Evolutionary conservation across 1,139 yeast species (phyloP).

Genomic region (Debaryomycetaceae sp.): DNA sequence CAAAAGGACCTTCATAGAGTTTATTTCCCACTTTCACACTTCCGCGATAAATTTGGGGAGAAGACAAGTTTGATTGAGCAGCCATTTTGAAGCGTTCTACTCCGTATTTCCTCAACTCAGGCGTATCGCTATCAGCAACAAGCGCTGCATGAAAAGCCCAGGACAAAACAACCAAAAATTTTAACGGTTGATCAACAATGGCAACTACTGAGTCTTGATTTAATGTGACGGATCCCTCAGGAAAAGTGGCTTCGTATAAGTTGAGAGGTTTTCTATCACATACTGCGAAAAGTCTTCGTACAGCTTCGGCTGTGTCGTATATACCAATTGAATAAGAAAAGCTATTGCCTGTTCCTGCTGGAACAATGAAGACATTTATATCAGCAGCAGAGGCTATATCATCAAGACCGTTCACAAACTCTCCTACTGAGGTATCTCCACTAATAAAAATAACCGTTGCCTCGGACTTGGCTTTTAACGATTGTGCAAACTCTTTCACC

Average conservation of each 20-base stretch:
- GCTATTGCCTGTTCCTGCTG: constrained; percentile 89
- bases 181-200: constrained; percentile 21
- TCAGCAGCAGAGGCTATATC: constrained; percentile 7
- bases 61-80: constrained; percentile 50
- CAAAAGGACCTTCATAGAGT: constrained; percentile 41
- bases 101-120: constrained; percentile 64
- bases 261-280: constrained; percentile 42
- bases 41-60: constrained; percentile 52
- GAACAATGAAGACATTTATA: constrained; percentile 49
- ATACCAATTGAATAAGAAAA: constrained; percentile 61
- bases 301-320: constrained; percentile 30
- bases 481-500: constrained; percentile 32
- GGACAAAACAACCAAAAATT: constrained; percentile 68
- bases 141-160: constrained; percentile 87
- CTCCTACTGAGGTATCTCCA: constrained; percentile 85
- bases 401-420: constrained; percentile 58
- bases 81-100: constrained; percentile 67
- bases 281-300: constrained; percentile 36
- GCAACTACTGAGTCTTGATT: constrained; percentile 17
- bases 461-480: constrained; percentile 15
- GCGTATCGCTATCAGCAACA: constrained; percentile 75
- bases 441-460: constrained; percentile 61
- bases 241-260: constrained; percentile 53
- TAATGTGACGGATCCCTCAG: constrained; percentile 37
- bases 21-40: constrained; percentile 15